These are phyloP conservation scores for Citrus sinensis DNA, from an alignment of 345 rosid species.

Conservation along the genomic window DNA sequence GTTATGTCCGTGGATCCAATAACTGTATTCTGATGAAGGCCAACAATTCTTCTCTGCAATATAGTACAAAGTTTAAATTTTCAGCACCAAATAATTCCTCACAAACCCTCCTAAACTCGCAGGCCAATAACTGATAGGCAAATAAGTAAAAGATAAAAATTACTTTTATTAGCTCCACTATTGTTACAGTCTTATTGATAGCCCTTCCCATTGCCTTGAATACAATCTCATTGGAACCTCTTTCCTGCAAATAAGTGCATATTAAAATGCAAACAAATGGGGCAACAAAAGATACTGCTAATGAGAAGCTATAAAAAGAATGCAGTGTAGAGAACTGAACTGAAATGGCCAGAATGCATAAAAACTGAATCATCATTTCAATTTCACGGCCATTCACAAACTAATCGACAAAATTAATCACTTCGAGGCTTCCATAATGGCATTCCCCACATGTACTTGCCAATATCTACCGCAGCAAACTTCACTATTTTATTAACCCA, in stretches of 20 bases:
- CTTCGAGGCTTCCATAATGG: background rate
- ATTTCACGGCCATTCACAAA: background rate
- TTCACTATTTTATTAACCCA: background rate
- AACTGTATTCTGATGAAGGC: slow-evolving; percentile 81
- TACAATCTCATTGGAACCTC: slow-evolving; percentile 65
- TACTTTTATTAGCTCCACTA: slow-evolving; percentile 92
- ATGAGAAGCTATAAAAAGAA: background rate
- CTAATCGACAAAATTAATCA: background rate
- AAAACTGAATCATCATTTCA: background rate
- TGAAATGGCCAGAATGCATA: background rate
- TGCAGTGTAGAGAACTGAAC: background rate
- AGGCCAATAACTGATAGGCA: background rate
- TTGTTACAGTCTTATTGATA: slow-evolving; percentile 89
- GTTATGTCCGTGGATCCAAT: slow-evolving; percentile 93
- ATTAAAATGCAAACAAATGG: background rate
- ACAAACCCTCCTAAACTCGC: background rate
- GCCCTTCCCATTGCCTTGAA: slow-evolving; percentile 99
- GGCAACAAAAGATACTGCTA: background rate
- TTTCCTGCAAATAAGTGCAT: slow-evolving; percentile 48
- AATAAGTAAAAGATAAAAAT: background rate
- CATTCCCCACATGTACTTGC: background rate
- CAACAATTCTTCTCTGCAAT: slow-evolving; percentile 87
- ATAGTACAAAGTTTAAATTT: background rate
- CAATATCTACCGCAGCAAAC: background rate
- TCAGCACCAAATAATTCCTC: slow-evolving; percentile 14